phyloP scores from a whole-genome alignment of 306 rosid species.

The Fagus sylvatica region DNA sequence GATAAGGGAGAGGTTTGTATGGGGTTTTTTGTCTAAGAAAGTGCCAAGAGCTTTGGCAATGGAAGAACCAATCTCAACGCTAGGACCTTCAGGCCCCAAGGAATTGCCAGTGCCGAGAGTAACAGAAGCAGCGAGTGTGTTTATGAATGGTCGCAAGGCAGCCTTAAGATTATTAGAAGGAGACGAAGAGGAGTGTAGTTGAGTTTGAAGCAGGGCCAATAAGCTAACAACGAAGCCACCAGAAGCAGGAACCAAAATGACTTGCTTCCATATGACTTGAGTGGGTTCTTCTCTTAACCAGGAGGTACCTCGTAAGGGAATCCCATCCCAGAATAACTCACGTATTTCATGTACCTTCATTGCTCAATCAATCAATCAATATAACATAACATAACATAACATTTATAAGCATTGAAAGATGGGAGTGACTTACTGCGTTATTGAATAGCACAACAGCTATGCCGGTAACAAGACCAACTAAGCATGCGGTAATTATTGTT shows the following conservation, averaged over 20 bases:
- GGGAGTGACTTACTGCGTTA: slow-evolving; percentile 43
- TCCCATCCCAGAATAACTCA: slow-evolving; percentile 78
- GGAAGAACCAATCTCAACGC: slow-evolving; percentile 85
- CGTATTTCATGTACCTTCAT: slow-evolving; percentile 77
- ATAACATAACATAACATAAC: too few species aligned
- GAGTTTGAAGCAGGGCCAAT: slow-evolving; percentile 49
- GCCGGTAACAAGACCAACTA: slow-evolving; percentile 90
- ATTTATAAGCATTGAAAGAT: not conserved
- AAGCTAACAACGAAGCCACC: slow-evolving; percentile 67
- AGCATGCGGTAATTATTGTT: slow-evolving; percentile 64
- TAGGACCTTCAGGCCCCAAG: slow-evolving; percentile 93
- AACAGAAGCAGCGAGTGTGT: slow-evolving; percentile 70
- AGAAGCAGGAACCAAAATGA: slow-evolving; percentile 70
- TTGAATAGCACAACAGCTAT: slow-evolving; percentile 79
- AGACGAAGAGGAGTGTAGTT: slow-evolving; percentile 11
- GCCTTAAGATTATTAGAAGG: slow-evolving; percentile 39
- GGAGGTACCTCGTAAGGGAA: slow-evolving; percentile 75
- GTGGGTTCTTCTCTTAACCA: slow-evolving; percentile 77
- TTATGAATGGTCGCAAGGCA: slow-evolving; percentile 62
- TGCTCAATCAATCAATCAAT: not conserved
- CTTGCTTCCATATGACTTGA: slow-evolving; percentile 59
- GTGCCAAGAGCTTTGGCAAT: slow-evolving; percentile 67
- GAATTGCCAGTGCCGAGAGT: slow-evolving; percentile 93
- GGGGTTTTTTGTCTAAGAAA: slow-evolving; percentile 43
- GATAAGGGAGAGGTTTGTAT: slow-evolving; percentile 58